These are phyloP conservation scores for Leucosporidium scottii DNA, from an alignment of 768 basidiomycete species.

Conservation along the genomic window DNA sequence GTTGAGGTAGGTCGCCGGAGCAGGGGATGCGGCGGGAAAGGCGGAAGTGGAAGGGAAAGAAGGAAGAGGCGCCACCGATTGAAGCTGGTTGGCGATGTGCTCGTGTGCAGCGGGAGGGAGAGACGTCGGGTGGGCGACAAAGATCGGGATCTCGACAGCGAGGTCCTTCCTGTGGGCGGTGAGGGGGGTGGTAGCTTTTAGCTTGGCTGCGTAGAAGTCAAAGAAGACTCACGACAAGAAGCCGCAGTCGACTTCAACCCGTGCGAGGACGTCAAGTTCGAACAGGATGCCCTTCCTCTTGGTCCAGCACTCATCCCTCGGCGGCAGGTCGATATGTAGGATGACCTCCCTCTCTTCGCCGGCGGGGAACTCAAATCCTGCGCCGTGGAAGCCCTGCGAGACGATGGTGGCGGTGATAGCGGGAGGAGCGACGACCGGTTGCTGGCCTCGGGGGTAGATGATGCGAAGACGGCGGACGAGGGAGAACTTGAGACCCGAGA, in stretches of 20 bases:
- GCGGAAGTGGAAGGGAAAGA: neutral
- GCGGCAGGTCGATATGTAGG: constrained; percentile 17
- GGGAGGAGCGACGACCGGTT: constrained; percentile 7
- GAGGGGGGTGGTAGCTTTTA: too few relatives aligned
- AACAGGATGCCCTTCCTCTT: constrained; percentile 29
- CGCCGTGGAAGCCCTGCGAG: constrained; percentile 23
- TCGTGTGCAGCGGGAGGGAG: constrained; percentile 26
- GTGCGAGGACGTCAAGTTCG: constrained; percentile 29
- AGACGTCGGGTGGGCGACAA: constrained; percentile 32
- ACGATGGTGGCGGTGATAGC: constrained; percentile 16
- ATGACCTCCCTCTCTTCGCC: constrained; percentile 13
- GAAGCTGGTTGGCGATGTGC: neutral
- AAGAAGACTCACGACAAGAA: constrained; percentile 19
- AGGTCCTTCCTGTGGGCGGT: constrained; percentile 23
- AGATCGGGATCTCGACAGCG: constrained; percentile 34
- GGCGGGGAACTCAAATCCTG: constrained; percentile 30
- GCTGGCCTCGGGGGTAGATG: constrained; percentile 3
- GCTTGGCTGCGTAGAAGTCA: neutral
- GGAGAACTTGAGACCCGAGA: constrained; percentile 29
- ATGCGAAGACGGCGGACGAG: constrained; percentile 26
- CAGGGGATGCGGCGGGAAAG: neutral
- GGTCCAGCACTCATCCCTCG: constrained; percentile 20
- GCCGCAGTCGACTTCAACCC: constrained; percentile 30
- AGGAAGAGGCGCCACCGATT: neutral
- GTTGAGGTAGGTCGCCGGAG: neutral